Conservation (phyloP, 495 filamentous ascomycete genomes). For the Schizothecium vesticola region DNA sequence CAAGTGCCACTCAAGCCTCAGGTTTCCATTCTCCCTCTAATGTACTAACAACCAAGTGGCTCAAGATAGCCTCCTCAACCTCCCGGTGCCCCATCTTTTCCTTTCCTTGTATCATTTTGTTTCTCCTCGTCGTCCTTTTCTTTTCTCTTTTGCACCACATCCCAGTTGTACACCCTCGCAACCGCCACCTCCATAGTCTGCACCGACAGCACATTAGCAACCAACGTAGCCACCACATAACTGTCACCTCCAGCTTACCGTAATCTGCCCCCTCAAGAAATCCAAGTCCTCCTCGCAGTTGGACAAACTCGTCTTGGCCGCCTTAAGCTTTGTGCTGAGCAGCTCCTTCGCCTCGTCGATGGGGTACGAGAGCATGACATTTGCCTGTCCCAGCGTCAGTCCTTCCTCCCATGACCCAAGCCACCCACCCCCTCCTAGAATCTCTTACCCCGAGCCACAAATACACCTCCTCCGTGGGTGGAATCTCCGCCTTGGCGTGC, state of each 20-base stretch:
- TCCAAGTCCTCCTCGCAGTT: slow-evolving; percentile 97
- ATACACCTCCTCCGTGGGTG: slow-evolving; percentile 86
- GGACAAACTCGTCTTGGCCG: slow-evolving; percentile 67
- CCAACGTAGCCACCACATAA: not conserved
- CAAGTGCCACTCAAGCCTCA: not conserved
- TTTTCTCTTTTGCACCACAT: slow-evolving; percentile 88
- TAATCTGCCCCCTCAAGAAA: slow-evolving; percentile 94
- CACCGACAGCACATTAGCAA: slow-evolving; percentile 23
- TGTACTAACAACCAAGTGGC: not conserved
- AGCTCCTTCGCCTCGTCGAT: slow-evolving; percentile 79
- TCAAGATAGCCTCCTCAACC: slow-evolving; percentile 12
- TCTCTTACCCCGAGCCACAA: slow-evolving; percentile 81
- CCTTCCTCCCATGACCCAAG: not conserved
- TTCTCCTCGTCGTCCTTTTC: slow-evolving; percentile 67
- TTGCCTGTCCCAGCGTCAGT: slow-evolving; percentile 54
- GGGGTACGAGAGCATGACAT: slow-evolving; percentile 95
- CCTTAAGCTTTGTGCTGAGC: slow-evolving; percentile 68
- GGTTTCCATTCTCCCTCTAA: not conserved
- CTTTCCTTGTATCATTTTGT: slow-evolving; percentile 36
- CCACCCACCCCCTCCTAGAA: not conserved
- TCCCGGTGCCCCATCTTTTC: slow-evolving; percentile 23
- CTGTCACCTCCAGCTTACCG: slow-evolving; percentile 48
- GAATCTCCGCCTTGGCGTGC: slow-evolving; percentile 79
- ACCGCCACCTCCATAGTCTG: slow-evolving; percentile 96
- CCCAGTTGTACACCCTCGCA: slow-evolving; percentile 98